These are phyloP conservation scores for Candida coleopterorum DNA, from an alignment of 805 yeast species.

Conservation along the genomic window DNA sequence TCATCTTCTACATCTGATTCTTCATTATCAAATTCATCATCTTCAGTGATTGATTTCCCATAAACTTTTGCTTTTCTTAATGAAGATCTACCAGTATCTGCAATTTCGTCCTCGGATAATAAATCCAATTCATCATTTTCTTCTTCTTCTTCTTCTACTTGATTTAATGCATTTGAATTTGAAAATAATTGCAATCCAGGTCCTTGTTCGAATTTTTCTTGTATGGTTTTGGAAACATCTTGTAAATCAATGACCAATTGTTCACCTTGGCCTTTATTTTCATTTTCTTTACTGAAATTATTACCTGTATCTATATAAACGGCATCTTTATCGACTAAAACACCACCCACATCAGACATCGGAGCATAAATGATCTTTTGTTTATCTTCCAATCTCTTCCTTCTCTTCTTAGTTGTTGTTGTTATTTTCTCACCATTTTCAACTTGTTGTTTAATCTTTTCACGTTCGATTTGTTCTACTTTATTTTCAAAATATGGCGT, in stretches of 20 bases:
- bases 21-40: conserved; percentile 38
- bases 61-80: conserved; percentile 60
- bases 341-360: conserved; percentile 99
- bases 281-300: conserved; percentile 42
- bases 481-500: conserved; percentile 90
- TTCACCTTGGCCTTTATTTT: conserved; percentile 71
- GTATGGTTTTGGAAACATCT: conserved; percentile 55
- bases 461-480: conserved; percentile 76
- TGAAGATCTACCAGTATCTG: conserved; percentile 53
- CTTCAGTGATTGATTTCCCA: conserved; percentile 48
- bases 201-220: conserved; percentile 53
- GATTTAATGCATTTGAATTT: conserved; percentile 46
- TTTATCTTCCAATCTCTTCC: conserved; percentile 89
- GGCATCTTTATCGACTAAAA: conserved; percentile 93
- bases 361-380: conserved; percentile 96
- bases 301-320: conserved; percentile 84
- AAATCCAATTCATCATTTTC: conserved; percentile 28
- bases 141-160: conserved; percentile 33
- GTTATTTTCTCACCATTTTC: conserved; percentile 53
- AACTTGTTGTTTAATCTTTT: conserved; percentile 60
- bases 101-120: conserved; percentile 20
- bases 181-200: conserved; percentile 76
- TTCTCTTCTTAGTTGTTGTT: conserved; percentile 50
- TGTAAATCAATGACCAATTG: conserved; percentile 79
- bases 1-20: conserved; percentile 40